phyloP scores from a whole-genome alignment of 257 asterid genomes.

The Petunia secreta region DNA sequence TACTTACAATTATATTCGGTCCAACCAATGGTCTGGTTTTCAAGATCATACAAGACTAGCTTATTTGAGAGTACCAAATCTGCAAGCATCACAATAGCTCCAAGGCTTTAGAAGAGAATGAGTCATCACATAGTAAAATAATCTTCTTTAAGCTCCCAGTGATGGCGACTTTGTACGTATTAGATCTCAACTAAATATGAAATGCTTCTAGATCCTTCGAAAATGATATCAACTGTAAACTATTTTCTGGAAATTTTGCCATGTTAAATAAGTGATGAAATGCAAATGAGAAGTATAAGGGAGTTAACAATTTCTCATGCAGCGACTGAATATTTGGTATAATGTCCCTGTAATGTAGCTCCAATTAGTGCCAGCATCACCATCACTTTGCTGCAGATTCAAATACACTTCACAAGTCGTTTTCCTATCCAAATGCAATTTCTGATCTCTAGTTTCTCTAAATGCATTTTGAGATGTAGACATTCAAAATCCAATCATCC shows the following conservation, averaged over 20 bases:
- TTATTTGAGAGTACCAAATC: conserved; percentile 93
- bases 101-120: not conserved
- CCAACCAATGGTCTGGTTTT: conserved; percentile 96
- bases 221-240: not conserved
- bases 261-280: not conserved
- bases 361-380: not conserved
- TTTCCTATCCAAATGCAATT: not conserved
- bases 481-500: not conserved
- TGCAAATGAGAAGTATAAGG: not conserved
- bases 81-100: conserved; percentile 44
- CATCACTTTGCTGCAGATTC: not conserved
- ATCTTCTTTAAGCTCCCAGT: conserved; percentile 8
- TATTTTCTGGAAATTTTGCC: conserved; percentile 1
- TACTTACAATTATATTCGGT: conserved; percentile 95
- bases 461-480: not conserved
- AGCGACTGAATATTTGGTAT: not conserved
- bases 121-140: conserved; percentile 4
- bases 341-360: not conserved
- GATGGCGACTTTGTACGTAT: not conserved
- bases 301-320: not conserved
- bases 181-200: not conserved
- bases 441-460: not conserved
- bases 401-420: not conserved
- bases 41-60: conserved; percentile 90
- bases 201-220: conserved; percentile 6